These are phyloP conservation scores for Penicillium subrubescens DNA, from an alignment of 495 filamentous ascomycete genomes.

Conservation along the genomic window DNA sequence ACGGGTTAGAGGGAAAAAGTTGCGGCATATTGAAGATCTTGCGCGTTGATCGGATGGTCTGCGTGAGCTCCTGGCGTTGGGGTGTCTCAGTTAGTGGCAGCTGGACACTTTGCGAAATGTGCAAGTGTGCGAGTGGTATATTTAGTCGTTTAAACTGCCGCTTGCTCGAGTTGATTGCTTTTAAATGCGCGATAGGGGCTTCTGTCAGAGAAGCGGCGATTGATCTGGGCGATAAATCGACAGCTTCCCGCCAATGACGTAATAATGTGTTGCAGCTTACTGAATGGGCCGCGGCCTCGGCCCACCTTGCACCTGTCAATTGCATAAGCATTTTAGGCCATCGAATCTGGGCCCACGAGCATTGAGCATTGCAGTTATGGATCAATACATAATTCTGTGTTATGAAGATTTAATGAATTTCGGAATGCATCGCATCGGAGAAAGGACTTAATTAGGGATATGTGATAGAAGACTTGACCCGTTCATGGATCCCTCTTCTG, in stretches of 20 bases:
- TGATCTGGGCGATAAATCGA: neutral
- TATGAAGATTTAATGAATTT: neutral
- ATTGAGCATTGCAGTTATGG: neutral
- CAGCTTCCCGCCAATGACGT: neutral
- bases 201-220: neutral
- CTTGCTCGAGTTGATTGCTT: neutral
- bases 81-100: slow-evolving; percentile 10
- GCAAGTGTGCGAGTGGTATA: neutral
- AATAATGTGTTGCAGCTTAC: slow-evolving; percentile 4
- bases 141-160: slow-evolving; percentile 24
- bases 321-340: neutral
- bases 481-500: neutral
- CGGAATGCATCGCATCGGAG: neutral
- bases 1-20: slow-evolving; percentile 65
- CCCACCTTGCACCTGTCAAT: neutral
- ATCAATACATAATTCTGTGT: neutral
- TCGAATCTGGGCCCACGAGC: neutral
- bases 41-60: neutral
- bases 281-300: slow-evolving; percentile 1
- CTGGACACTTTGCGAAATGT: neutral
- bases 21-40: slow-evolving; percentile 28
- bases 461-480: neutral
- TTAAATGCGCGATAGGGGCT: slow-evolving; percentile 3
- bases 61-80: slow-evolving; percentile 21
- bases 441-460: neutral